These are phyloP conservation scores for Cercospora sp. DNA, from an alignment of 2,329 filamentous ascomycete species.

Conservation along the genomic window DNA sequence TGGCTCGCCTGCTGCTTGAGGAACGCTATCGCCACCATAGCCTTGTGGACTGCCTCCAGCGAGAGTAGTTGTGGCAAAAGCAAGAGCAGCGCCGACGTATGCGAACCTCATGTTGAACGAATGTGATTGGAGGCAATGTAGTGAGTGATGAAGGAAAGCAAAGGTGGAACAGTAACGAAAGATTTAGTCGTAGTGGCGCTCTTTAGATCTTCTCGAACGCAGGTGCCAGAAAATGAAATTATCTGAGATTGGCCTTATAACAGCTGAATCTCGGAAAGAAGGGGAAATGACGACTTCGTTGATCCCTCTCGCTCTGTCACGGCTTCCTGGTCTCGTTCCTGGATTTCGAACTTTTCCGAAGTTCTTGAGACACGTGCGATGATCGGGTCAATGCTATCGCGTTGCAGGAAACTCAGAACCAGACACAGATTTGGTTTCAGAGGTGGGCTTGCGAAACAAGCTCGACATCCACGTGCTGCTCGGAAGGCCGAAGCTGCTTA, in stretches of 20 bases:
- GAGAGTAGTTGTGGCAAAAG: neutral
- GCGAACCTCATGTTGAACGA: conserved; percentile 16
- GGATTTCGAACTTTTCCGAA: neutral
- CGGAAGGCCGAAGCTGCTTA: neutral
- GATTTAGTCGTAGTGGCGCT: neutral
- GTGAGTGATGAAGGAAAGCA: too few species aligned
- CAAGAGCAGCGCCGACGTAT: conserved; percentile 5
- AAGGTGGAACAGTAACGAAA: neutral
- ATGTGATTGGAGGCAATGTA: neutral
- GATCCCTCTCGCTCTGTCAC: neutral
- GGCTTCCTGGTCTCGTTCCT: neutral
- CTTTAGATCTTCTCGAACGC: neutral
- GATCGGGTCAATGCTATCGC: neutral
- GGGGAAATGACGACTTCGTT: neutral
- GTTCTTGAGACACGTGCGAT: neutral
- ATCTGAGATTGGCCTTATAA: neutral
- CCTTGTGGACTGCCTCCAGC: neutral
- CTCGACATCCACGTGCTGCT: neutral
- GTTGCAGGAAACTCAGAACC: neutral
- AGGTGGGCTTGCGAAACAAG: neutral
- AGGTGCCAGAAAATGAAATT: neutral
- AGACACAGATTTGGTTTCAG: neutral
- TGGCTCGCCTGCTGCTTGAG: neutral
- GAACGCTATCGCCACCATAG: neutral
- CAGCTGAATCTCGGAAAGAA: neutral